phyloP scores from a whole-genome alignment of 2,329 filamentous ascomycete genomes.

The Talaromyces islandicus region DNA sequence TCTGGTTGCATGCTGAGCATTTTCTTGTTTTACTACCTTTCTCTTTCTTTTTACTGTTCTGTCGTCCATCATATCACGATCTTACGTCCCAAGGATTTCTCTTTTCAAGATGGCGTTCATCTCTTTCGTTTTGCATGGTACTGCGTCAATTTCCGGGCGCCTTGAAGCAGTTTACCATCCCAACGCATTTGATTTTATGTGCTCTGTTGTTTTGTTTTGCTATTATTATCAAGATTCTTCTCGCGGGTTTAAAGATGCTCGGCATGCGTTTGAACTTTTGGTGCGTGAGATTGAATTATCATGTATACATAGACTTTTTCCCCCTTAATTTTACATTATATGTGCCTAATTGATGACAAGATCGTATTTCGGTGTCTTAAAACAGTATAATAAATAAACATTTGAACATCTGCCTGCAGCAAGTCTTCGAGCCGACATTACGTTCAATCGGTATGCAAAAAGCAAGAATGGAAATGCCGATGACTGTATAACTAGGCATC shows the following conservation, averaged over 20 bases:
- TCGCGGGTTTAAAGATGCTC: not conserved
- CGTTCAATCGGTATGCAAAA: no score
- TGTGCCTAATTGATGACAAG: not conserved
- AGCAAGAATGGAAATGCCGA: no score
- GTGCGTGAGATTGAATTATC: not conserved
- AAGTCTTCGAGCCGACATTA: no score
- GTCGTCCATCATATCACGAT: not conserved
- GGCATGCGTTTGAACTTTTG: not conserved
- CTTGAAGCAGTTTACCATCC: not conserved
- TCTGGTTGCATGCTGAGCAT: conserved; percentile 54
- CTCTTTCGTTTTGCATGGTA: not conserved
- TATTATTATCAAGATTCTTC: not conserved
- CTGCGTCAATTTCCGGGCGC: not conserved
- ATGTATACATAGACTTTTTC: not conserved
- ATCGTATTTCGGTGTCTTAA: not conserved
- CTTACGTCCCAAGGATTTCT: not conserved
- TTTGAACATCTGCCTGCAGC: no score
- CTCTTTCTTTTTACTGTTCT: not conserved
- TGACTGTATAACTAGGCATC: no score
- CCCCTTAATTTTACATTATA: not conserved
- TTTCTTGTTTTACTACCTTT: not conserved
- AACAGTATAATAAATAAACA: no score
- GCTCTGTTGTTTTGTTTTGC: not conserved
- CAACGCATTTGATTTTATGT: not conserved
- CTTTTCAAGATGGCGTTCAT: not conserved